Percentiles rank a stretch among this genome's conserved stretches.
Conservation (phyloP, 345 rosid genomes). For the Noccaea caerulescens region DNA sequence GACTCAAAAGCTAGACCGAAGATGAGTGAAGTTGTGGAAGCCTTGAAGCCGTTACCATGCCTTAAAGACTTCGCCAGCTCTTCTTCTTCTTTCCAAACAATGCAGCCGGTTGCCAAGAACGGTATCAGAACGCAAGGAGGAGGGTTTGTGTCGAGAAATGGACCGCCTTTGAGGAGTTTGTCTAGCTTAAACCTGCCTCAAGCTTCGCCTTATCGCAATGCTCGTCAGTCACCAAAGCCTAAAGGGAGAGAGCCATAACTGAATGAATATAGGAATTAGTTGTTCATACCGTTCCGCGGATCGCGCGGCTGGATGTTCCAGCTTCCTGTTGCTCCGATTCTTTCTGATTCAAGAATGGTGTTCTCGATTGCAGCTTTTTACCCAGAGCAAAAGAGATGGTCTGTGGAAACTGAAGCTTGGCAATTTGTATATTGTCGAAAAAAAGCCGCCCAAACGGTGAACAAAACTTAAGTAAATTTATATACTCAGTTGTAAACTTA, state of each 20-base stretch:
- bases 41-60: conserved; percentile 70
- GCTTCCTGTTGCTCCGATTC: conserved; percentile 29
- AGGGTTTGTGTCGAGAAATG: conserved; percentile 73
- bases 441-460: too few relatives aligned
- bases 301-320: conserved; percentile 21
- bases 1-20: conserved; percentile 91
- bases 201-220: conserved; percentile 65
- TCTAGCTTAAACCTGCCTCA: conserved; percentile 58
- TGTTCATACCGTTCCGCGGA: conserved; percentile 22
- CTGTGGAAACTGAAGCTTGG: conserved; percentile 24
- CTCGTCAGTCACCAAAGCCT: conserved; percentile 67
- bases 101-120: conserved; percentile 57
- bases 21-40: conserved; percentile 87
- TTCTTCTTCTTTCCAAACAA: conserved; percentile 67
- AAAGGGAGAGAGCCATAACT: conserved; percentile 54
- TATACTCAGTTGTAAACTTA: too few relatives aligned
- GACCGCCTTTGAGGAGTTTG: conserved; percentile 70
- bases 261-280: conserved; percentile 17
- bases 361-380: conserved; percentile 7
- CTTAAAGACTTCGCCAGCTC: conserved; percentile 95
- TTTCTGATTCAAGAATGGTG: conserved; percentile 16
- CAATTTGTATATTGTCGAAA: neutral
- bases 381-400: conserved; percentile 26
- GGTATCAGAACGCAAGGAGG: conserved; percentile 60
- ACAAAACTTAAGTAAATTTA: too few relatives aligned